Conservation (phyloP, 139 green algal species). For the Zygnema circumcarinatum region DNA sequence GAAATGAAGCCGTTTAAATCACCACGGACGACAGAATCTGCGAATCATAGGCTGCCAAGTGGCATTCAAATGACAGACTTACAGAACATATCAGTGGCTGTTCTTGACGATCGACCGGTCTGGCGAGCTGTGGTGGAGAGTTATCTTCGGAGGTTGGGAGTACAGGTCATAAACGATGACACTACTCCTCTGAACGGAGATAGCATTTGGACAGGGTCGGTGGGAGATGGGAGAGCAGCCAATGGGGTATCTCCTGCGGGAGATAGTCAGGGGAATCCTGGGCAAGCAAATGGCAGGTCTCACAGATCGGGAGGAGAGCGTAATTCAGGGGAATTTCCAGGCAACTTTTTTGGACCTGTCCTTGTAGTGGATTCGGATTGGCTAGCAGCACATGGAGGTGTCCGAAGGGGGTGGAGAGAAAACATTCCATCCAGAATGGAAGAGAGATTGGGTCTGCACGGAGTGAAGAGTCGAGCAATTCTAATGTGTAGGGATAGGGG, state of each 20-base stretch:
- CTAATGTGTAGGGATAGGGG: conserved; percentile 20
- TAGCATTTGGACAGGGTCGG: neutral
- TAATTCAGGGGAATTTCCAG: neutral
- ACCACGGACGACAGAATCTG: neutral
- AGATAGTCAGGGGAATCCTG: neutral
- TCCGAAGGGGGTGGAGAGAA: neutral
- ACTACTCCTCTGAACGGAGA: neutral
- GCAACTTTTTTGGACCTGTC: neutral
- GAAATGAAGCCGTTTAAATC: neutral
- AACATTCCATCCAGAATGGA: neutral
- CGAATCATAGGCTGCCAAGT: neutral
- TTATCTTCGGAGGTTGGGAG: conserved; percentile 39
- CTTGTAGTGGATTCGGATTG: neutral
- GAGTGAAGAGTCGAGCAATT: neutral
- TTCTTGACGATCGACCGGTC: conserved; percentile 45
- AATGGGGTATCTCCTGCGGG: too few species aligned
- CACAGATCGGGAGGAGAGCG: neutral
- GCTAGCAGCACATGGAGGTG: neutral
- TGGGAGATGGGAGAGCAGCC: neutral
- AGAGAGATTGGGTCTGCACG: neutral
- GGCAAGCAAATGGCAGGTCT: neutral
- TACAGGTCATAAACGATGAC: conserved; percentile 15
- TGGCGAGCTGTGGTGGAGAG: conserved; percentile 25
- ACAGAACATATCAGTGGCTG: neutral
- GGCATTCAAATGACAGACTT: neutral